Conservation (phyloP, 176 grass and related monocot species). For the Ampelocalamus luodianensis region DNA sequence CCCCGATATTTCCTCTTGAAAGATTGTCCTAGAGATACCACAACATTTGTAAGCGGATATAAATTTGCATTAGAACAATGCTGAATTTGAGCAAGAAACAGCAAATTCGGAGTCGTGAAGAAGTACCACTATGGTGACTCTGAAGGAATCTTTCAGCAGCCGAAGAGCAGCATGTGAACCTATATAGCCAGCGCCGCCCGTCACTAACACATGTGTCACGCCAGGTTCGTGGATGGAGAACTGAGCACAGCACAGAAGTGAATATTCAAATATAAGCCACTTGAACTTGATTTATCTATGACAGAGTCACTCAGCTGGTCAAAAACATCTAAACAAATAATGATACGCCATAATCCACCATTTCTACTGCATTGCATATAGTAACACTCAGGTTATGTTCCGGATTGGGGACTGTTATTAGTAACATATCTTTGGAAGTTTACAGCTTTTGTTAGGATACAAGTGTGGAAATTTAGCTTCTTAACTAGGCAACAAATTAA, state of each 20-base stretch:
- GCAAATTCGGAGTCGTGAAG: neutral
- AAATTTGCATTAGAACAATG: neutral
- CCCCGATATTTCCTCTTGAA: slow-evolving; percentile 87
- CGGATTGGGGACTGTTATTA: neutral
- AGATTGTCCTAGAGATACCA: slow-evolving; percentile 66
- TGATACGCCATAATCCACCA: neutral
- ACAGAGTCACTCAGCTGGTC: neutral
- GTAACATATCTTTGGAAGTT: neutral
- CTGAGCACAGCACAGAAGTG: slow-evolving; percentile 45
- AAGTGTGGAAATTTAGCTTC: neutral
- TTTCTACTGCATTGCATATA: slow-evolving; percentile 5
- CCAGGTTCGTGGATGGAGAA: slow-evolving; percentile 83
- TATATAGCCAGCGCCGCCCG: slow-evolving; percentile 84
- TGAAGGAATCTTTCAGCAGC: slow-evolving; percentile 76
- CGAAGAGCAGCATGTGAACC: slow-evolving; percentile 85
- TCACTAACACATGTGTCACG: slow-evolving; percentile 80
- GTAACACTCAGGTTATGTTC: neutral
- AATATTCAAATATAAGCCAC: neutral
- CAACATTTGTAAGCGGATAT: neutral
- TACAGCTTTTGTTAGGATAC: neutral
- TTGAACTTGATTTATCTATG: neutral
- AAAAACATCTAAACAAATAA: neutral
- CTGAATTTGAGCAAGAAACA: neutral
- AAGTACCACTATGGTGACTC: slow-evolving; percentile 92
- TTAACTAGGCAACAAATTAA: neutral